Evolutionary conservation across 2,329 filamentous ascomycete genomes (phyloP).

Genomic region (Fusarium nodosum): DNA sequence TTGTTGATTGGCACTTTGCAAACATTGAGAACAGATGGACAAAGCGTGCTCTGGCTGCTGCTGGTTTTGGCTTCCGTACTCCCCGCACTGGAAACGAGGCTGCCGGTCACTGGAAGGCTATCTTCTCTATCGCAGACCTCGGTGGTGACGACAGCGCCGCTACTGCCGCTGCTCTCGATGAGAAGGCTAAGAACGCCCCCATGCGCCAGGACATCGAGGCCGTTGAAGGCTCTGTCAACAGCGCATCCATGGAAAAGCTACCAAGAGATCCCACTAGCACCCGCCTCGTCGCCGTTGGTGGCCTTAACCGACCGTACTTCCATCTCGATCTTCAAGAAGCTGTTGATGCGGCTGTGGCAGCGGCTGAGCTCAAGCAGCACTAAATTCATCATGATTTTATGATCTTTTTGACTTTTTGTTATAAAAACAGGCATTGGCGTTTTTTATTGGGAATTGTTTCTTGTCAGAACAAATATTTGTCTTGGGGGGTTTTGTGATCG

Average conservation of each 20-base stretch:
- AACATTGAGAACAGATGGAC: conserved; percentile 68
- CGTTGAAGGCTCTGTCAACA: conserved; percentile 43
- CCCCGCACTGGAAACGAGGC: conserved; percentile 47
- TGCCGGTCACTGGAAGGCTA: conserved; percentile 71
- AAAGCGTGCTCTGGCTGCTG: conserved; percentile 66
- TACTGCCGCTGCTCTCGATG: conserved; percentile 69
- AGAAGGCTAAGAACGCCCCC: conserved; percentile 58
- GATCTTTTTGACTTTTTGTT: not conserved
- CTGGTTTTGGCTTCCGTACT: conserved; percentile 64
- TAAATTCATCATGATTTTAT: conserved; percentile 15
- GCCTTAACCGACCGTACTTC: conserved; percentile 66
- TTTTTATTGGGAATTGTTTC: conserved; percentile 1
- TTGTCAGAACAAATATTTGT: conserved; percentile 6
- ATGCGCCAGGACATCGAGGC: conserved; percentile 51
- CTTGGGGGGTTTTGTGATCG: conserved; percentile 18
- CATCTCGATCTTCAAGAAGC: conserved; percentile 66
- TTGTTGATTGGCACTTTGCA: conserved; percentile 66
- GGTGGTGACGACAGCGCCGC: conserved; percentile 76
- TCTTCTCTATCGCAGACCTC: conserved; percentile 93
- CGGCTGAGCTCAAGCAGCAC: conserved; percentile 52
- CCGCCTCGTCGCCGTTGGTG: conserved; percentile 58
- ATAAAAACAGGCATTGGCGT: not conserved
- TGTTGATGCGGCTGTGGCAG: conserved; percentile 60
- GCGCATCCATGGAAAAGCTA: conserved; percentile 48
- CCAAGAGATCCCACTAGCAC: conserved; percentile 49